phyloP scores from a whole-genome alignment of 106 monocot species.

The Amphibolis antarctica region DNA sequence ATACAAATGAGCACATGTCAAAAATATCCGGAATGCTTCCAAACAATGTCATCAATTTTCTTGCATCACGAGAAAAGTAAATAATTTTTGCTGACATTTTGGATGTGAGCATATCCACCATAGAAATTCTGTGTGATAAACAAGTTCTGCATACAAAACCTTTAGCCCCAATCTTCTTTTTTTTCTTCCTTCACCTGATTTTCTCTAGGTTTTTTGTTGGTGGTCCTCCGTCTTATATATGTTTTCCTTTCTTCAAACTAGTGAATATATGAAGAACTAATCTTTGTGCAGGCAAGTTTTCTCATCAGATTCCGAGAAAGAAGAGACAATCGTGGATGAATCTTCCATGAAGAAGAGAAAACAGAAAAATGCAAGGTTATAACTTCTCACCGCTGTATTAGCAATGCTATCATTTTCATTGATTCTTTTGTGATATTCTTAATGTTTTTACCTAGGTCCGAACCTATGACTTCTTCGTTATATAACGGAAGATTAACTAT shows the following conservation, averaged over 20 bases:
- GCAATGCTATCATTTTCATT: neutral
- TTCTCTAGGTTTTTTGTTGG: too few species aligned
- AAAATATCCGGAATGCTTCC: conserved; percentile 73
- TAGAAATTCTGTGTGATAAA: neutral
- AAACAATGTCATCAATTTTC: conserved; percentile 43
- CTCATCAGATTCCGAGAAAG: conserved; percentile 60
- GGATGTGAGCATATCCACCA: neutral
- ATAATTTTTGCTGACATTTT: conserved; percentile 3
- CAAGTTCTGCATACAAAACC: neutral
- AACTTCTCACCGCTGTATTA: neutral
- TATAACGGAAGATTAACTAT: neutral
- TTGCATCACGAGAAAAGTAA: conserved; percentile 86
- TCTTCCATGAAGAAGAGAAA: conserved; percentile 42
- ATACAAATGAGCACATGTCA: conserved; percentile 15
- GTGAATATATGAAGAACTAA: neutral
- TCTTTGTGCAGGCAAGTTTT: conserved; percentile 42
- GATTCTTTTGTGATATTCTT: neutral
- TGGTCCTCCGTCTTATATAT: too few species aligned
- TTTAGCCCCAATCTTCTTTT: neutral
- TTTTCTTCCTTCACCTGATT: too few species aligned
- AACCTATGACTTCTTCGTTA: too few species aligned
- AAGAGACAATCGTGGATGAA: conserved; percentile 25
- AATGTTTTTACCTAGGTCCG: too few species aligned
- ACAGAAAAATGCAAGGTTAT: conserved; percentile 46
- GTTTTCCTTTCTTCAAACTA: neutral